Conservation (phyloP, 257 asterid genomes). For the Solanum lignicaule region DNA sequence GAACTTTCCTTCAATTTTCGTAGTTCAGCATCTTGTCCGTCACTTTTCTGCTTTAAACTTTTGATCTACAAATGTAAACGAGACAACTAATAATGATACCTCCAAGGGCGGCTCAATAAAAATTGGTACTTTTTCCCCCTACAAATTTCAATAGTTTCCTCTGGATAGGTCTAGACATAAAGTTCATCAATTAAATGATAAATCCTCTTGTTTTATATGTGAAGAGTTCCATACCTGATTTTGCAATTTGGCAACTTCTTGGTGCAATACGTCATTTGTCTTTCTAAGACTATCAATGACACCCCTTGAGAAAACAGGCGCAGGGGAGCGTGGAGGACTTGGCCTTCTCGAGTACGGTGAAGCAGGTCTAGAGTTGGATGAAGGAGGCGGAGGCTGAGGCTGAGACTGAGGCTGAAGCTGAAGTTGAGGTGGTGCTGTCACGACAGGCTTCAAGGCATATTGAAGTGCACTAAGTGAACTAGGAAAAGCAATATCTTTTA, state of each 20-base stretch:
- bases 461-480: constrained; percentile 92
- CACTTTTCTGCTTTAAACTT: constrained; percentile 54
- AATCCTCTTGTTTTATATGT: neutral
- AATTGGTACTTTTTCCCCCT: neutral
- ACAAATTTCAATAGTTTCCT: neutral
- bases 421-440: constrained; percentile 26
- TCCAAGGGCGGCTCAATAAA: neutral
- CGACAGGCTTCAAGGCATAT: constrained; percentile 59
- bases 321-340: constrained; percentile 70
- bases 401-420: constrained; percentile 28
- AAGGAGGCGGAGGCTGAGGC: constrained; percentile 26
- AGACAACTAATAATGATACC: neutral
- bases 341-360: constrained; percentile 89
- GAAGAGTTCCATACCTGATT: constrained; percentile 38
- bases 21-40: constrained; percentile 53
- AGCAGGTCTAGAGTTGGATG: constrained; percentile 57
- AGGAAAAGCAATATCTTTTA: constrained; percentile 85
- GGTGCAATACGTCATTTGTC: constrained; percentile 62
- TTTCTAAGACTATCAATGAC: constrained; percentile 67
- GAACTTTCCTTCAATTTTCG: constrained; percentile 45
- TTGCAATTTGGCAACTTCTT: constrained; percentile 66
- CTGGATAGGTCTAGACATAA: neutral
- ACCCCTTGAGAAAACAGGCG: constrained; percentile 78
- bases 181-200: neutral
- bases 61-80: constrained; percentile 31